Percentiles rank a stretch among this genome's conserved stretches.
phyloP scores from a whole-genome alignment of 768 basidiomycete species.

The Russula sp. region DNA sequence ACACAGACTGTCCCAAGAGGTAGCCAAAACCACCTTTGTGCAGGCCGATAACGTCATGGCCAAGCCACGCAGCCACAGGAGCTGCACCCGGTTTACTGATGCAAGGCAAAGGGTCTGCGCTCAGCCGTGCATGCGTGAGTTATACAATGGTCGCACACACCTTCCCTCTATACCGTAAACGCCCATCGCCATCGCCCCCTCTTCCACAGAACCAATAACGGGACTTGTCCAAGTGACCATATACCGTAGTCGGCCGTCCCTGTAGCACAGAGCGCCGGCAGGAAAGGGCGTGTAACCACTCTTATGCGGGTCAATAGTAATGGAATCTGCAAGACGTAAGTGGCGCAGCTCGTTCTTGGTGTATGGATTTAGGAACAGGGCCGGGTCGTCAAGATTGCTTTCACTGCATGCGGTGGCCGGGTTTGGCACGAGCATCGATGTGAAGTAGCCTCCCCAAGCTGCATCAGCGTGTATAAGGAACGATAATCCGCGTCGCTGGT shows the following conservation, averaged over 20 bases:
- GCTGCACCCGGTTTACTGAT: constrained; percentile 44
- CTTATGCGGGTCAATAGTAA: constrained; percentile 42
- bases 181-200: constrained; percentile 33
- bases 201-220: constrained; percentile 30
- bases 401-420: neutral
- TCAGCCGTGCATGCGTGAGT: neutral
- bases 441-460: constrained; percentile 46
- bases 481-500: constrained; percentile 31
- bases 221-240: constrained; percentile 37
- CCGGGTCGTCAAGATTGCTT: constrained; percentile 24
- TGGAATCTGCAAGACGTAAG: constrained; percentile 32
- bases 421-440: constrained; percentile 29
- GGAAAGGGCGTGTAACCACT: constrained; percentile 41
- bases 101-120: neutral
- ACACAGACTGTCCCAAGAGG: constrained; percentile 36
- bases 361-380: constrained; percentile 29
- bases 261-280: constrained; percentile 38
- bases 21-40: constrained; percentile 35
- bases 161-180: constrained; percentile 45
- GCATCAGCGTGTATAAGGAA: constrained; percentile 42
- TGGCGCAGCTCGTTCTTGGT: constrained; percentile 31
- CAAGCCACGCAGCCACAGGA: constrained; percentile 34
- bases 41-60: constrained; percentile 39
- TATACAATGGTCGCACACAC: constrained; percentile 26
- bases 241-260: constrained; percentile 34